Evolutionary conservation across 495 filamentous ascomycete genomes (phyloP), one percentile per base, ranked within the genome.

Genomic region (Emericellopsis terricola): DNA sequence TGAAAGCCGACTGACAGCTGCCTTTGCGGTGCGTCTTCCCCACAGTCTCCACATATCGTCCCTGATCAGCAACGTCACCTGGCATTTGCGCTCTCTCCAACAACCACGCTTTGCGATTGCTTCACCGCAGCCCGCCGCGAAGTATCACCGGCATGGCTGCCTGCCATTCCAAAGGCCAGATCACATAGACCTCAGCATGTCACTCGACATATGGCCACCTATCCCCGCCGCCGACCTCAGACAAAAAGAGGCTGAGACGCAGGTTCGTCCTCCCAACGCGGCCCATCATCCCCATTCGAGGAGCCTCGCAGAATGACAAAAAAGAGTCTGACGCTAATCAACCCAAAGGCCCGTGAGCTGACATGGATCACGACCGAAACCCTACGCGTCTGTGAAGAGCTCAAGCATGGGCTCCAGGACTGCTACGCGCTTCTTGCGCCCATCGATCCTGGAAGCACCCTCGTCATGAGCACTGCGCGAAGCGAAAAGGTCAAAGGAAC

Each of bases 401-500:
- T 97, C 38, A 81, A 84, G 52, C 68, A 71, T 47, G 85, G 87
- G 31, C 73, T 97, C 11, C 72, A 85, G 53, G 85, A 94, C 59
- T 96, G 89, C 53, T 72, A 76, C 31, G 68, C 71, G 16, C 69
- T 96, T 7, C 69, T 97, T 21, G 72, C 81, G 8, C 83, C 87
- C 2, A 60, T 74, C 38, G 81, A 92, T 42, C 75, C 77, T 1
- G 80, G 80, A 9, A 81, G 73, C 35, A 97, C 86, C 3, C 71
- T 97, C 31, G 86, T 81, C 5, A 62, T 96, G 18, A 85, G 80
- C 34, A 89, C 84, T n/a, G 59, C 77, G 23, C 69, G 91, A 13
- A 82, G 78, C 30, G 89, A 97, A 59, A 72, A 66, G 40, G 73
- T 96, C 21, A 97, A 97, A 50, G 89, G 89, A 3, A 77, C 81